Conservation (phyloP, 306 rosid species). For the Vigna radiata region DNA sequence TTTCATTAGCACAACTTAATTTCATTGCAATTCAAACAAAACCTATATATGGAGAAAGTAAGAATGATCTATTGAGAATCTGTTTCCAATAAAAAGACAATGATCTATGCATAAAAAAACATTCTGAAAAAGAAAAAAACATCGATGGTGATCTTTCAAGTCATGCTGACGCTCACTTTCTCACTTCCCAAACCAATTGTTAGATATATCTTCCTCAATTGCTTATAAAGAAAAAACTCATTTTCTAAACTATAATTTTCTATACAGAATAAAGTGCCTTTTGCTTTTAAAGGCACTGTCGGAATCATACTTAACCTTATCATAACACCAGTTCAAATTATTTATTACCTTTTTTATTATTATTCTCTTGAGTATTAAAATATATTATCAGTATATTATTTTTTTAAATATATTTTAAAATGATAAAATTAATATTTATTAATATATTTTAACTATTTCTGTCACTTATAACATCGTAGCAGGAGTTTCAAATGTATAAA, state of each 20-base stretch:
- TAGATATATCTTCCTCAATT: background rate
- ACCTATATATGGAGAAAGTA: background rate
- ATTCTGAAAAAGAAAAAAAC: background rate
- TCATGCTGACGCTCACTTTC: constrained; percentile 25
- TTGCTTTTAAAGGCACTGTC: background rate
- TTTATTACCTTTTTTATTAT: too few species aligned
- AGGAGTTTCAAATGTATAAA: background rate
- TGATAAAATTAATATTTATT: too few species aligned
- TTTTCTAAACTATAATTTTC: background rate
- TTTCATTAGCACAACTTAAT: too few species aligned
- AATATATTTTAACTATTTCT: background rate
- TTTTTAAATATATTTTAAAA: too few species aligned
- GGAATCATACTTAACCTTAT: background rate
- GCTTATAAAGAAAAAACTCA: background rate
- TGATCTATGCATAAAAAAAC: background rate
- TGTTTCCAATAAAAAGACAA: background rate
- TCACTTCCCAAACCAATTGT: constrained; percentile 19
- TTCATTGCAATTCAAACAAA: background rate
- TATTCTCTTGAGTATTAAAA: too few species aligned
- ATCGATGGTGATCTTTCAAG: constrained; percentile 22
- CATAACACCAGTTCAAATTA: too few species aligned
- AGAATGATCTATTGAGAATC: constrained; percentile 9
- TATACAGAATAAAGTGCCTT: background rate
- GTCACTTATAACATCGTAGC: background rate
- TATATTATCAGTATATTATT: too few species aligned